A percentile compares a stretch with the other conserved stretches of the same genome.
Evolutionary conservation across 176 grass and related monocot species (phyloP).

Genomic region (Rhynchospora pubera): DNA sequence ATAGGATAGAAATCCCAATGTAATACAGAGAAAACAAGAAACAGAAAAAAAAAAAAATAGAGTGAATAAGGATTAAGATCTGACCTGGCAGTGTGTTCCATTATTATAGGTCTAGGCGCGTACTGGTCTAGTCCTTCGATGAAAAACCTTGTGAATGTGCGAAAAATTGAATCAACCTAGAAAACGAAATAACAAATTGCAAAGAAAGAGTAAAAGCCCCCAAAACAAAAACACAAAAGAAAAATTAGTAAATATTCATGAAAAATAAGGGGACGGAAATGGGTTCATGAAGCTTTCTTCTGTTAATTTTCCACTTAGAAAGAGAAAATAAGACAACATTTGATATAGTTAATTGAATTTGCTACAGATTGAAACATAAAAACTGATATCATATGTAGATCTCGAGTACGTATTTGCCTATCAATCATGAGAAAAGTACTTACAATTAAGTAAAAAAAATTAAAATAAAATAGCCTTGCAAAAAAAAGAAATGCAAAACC

Average conservation of each 20-base stretch:
- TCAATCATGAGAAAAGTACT: slow-evolving; percentile 19
- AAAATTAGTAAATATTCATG: slow-evolving; percentile 10
- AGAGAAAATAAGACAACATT: slow-evolving; percentile 2
- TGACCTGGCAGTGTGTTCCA: slow-evolving; percentile 50
- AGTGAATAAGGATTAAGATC: slow-evolving; percentile 38
- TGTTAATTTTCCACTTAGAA: not conserved
- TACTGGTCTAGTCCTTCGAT: slow-evolving; percentile 16
- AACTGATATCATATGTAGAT: slow-evolving; percentile 78
- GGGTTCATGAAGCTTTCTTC: not conserved
- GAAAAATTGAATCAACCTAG: not conserved
- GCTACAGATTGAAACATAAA: slow-evolving; percentile 9
- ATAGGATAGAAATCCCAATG: slow-evolving; percentile 29
- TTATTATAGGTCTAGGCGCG: not conserved
- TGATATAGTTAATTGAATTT: slow-evolving; percentile 29
- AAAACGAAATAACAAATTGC: not conserved
- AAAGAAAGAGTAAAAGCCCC: slow-evolving; percentile 11
- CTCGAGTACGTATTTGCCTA: not conserved
- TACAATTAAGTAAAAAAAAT: slow-evolving; percentile 24
- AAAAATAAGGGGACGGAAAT: slow-evolving; percentile 18
- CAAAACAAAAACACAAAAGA: slow-evolving; percentile 13
- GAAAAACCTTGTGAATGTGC: slow-evolving; percentile 2
- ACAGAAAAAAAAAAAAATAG: slow-evolving; percentile 21
- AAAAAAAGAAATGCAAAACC: slow-evolving; percentile 21
- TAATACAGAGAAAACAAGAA: slow-evolving; percentile 11
- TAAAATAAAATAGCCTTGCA: slow-evolving; percentile 3